Evolutionary conservation across 345 rosid genomes (phyloP), one percentile per base, ranked within the genome.

Genomic region (Citrus inodora): DNA sequence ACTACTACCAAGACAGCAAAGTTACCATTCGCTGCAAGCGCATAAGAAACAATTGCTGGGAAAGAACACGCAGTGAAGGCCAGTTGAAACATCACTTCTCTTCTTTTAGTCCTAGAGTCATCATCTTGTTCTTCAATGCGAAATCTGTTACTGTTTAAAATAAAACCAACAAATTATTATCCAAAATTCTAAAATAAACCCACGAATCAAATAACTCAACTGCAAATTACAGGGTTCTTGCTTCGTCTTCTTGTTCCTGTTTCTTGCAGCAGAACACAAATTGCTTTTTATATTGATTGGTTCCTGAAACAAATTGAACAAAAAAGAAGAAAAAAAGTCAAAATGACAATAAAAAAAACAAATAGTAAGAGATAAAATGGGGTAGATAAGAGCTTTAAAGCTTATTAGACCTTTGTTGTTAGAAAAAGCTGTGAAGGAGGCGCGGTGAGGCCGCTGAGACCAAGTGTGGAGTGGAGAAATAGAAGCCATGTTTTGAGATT

Each of bases 401-500:
- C 71, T 60, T 21, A 17, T 53, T 33, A 32, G 40, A 28, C 83
- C 69, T 71, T 61, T 24, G 80, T 58, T 70, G 85, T 58, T 71
- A 58, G 40, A 75, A 65, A 80, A 81, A 75, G 82, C 28, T 65
- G 86, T 61, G 61, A 80, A 79, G 82, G 58, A 73, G 80, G 28
- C 62, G 46, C 71, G 17, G 59, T 62, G 37, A 37, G 79, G 80
- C 14, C 71, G 68, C 7, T n/a, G 83, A 1, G 84, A 83, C 80
- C 80, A 27, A 81, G 78, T 71, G 19, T 80, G 1, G 83, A 87
- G 80, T 24, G 88, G 87, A 61, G 90, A 78, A 80, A 86, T 79
- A 66, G 87, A 86, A 60, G 94, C 97, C 92, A 88, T 88, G 81
- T 38, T 84, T 82, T 68, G 46, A 81, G 88, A 70, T 72, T 72